phyloP scores from a whole-genome alignment of 2,329 filamentous ascomycete species.

The Hypoxylon sp. region DNA sequence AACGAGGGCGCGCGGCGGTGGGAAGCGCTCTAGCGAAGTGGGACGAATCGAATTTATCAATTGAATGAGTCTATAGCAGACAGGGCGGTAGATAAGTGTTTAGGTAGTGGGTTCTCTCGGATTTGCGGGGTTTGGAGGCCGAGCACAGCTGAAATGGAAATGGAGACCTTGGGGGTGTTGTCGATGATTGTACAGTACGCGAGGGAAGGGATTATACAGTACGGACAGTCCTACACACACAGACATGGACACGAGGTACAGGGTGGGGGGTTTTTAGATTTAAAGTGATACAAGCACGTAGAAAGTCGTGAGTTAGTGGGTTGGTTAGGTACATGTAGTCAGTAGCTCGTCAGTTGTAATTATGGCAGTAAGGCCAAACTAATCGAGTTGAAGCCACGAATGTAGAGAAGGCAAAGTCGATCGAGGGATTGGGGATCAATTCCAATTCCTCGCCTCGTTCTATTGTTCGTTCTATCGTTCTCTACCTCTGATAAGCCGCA shows the following conservation, averaged over 20 bases:
- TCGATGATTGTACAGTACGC: slow-evolving; percentile 28
- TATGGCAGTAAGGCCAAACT: slow-evolving; percentile 10
- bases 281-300: slow-evolving; percentile 21
- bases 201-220: slow-evolving; percentile 2
- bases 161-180: background rate
- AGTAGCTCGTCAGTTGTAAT: slow-evolving; percentile 5
- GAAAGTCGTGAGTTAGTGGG: too few relatives aligned
- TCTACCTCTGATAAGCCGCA: slow-evolving; percentile 35
- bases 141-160: slow-evolving; percentile 29
- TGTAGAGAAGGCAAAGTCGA: background rate
- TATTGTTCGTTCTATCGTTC: background rate
- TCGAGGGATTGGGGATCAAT: slow-evolving; percentile 15
- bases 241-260: slow-evolving; percentile 23
- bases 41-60: slow-evolving; percentile 34
- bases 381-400: background rate
- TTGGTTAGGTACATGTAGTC: too few relatives aligned
- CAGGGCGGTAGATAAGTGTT: slow-evolving; percentile 26
- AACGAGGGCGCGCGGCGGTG: slow-evolving; percentile 33
- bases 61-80: slow-evolving; percentile 34
- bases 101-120: slow-evolving; percentile 37
- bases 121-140: slow-evolving; percentile 39
- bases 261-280: slow-evolving; percentile 2
- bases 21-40: slow-evolving; percentile 36
- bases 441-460: slow-evolving; percentile 5
- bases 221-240: background rate